Evolutionary conservation across 441 rosid species (phyloP), one percentile per base, ranked within the genome.

Genomic region (Pelargonium cotyledonis): DNA sequence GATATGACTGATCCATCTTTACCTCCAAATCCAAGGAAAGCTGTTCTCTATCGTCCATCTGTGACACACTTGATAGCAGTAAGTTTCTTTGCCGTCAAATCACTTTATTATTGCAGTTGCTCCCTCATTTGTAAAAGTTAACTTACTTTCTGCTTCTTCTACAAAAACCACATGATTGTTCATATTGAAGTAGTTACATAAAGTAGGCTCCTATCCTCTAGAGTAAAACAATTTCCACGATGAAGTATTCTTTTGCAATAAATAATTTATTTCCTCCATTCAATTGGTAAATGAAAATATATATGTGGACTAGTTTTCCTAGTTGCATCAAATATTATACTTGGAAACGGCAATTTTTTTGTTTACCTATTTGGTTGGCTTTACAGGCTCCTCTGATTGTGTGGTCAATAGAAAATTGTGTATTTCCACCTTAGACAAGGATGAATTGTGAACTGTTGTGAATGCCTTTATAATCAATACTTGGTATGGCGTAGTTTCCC

Each of bases 21-120:
- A 73, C 96, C 89, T n/a, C 88, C 86, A 72, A 94, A 94, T 83
- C 95, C 98, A 66, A 87, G 85, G 78, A 91, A 94, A 85, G 86
- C 94, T 3, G 62, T 94, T 79, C 98, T 94, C 15, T 87, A 94
- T 73, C 96, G 86, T 66, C 98, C 98, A 41, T 78, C 94, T 4
- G 94, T 74, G 4, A 85, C 97, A 23, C 96, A 86, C 76, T 85
- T 94, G 70, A 63, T 94, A 71, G 95, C 96, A 15, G 98, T 94
- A 74, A 86, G 98, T 85, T 77, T 78, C 68, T 29, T 70, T 41
- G 61, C 70, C 70, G 31, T 70, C 51, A 5, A 31, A 9, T 18
- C 31, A 38, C 57, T 72, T 46, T 55, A 65, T 66, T 76, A 18
- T 35, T 31, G 5, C 53, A 65, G 44, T 66, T 44, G 8, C 65